phyloP scores from a whole-genome alignment of 2,329 filamentous ascomycete species.

The Pseudogymnoascus sp. region DNA sequence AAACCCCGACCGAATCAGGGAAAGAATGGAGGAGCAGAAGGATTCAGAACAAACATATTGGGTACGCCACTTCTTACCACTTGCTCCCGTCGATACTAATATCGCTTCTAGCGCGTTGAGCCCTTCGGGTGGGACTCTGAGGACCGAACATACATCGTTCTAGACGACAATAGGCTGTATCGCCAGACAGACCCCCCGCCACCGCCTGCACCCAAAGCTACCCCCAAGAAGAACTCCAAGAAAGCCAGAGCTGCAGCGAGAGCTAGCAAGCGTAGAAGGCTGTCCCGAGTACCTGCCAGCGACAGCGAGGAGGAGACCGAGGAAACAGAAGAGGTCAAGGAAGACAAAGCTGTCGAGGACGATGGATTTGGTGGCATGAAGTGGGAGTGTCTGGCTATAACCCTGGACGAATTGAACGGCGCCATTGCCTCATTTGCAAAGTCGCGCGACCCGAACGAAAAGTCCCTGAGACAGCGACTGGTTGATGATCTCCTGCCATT shows the following conservation, averaged over 20 bases:
- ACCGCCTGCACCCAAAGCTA: slow-evolving; percentile 47
- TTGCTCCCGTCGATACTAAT: background rate
- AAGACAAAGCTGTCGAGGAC: slow-evolving; percentile 35
- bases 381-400: slow-evolving; percentile 89
- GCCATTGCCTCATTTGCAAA: slow-evolving; percentile 66
- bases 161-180: slow-evolving; percentile 92
- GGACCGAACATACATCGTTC: slow-evolving; percentile 78
- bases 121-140: slow-evolving; percentile 83
- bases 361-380: slow-evolving; percentile 66
- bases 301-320: slow-evolving; percentile 35
- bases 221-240: slow-evolving; percentile 58
- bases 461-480: slow-evolving; percentile 62
- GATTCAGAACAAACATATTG: slow-evolving; percentile 75
- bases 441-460: slow-evolving; percentile 78
- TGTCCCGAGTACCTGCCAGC: slow-evolving; percentile 38
- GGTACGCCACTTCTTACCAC: slow-evolving; percentile 45
- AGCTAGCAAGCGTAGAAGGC: slow-evolving; percentile 64
- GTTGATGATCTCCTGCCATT: slow-evolving; percentile 74
- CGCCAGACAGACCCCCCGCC: slow-evolving; percentile 69
- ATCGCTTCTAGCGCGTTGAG: slow-evolving; percentile 54
- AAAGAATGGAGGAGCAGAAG: slow-evolving; percentile 74
- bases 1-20: slow-evolving; percentile 78
- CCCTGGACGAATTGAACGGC: slow-evolving; percentile 64
- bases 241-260: slow-evolving; percentile 56
- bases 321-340: slow-evolving; percentile 26